These are phyloP conservation scores for Hirschioporus abietinus DNA, from an alignment of 768 basidiomycete genomes.

Conservation along the genomic window DNA sequence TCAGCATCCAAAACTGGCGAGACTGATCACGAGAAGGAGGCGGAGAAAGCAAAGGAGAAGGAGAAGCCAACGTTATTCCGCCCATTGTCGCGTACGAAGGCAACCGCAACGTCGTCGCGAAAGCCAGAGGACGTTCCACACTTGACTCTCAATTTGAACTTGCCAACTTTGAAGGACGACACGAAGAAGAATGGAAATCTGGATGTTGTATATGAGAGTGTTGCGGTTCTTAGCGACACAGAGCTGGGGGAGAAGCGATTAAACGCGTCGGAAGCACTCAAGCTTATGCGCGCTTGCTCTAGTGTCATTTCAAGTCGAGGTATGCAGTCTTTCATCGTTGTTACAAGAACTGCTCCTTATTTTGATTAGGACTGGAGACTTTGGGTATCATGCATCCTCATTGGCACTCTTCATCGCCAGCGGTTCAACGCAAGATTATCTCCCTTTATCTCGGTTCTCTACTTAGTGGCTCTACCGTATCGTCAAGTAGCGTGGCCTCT, in stretches of 20 bases:
- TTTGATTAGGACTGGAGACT: conserved; percentile 61
- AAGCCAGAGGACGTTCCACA: conserved; percentile 37
- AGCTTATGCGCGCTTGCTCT: conserved; percentile 64
- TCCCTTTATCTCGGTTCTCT: conserved; percentile 66
- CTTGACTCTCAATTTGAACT: conserved; percentile 57
- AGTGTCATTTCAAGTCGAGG: conserved; percentile 60
- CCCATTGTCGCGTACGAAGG: conserved; percentile 30
- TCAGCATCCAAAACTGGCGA: conserved; percentile 24
- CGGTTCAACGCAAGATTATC: conserved; percentile 62
- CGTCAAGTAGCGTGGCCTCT: conserved; percentile 38
- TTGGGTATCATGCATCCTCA: conserved; percentile 84
- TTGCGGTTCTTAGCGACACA: conserved; percentile 46
- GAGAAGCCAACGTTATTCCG: conserved; percentile 36
- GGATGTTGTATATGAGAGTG: conserved; percentile 55
- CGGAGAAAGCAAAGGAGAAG: conserved; percentile 29
- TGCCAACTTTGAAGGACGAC: conserved; percentile 49
- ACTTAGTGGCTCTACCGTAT: conserved; percentile 47
- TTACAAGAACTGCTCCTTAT: conserved; percentile 3
- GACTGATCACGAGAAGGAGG: conserved; percentile 20
- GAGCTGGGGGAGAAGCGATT: conserved; percentile 54
- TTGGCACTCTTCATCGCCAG: conserved; percentile 72
- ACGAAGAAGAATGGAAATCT: conserved; percentile 38
- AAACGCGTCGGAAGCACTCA: conserved; percentile 55
- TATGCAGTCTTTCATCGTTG: conserved; percentile 26
- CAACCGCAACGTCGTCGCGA: conserved; percentile 38